Base-by-base conservation (phyloP, 2,329 filamentous ascomycete genomes). In the Penicillium sp. region DNA sequence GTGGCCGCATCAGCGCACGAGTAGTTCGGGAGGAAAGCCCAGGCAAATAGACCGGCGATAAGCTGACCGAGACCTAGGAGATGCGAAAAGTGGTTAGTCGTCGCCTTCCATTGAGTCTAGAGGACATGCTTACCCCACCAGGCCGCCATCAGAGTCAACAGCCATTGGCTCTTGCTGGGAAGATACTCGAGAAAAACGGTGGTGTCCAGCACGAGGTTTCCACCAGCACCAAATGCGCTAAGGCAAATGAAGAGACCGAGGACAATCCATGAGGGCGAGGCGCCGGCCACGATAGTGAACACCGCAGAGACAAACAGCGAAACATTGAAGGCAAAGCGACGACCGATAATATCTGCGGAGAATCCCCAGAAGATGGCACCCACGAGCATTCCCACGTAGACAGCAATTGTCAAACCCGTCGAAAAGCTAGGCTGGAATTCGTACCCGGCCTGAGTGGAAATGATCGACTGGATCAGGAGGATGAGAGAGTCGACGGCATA, bases 311-410 rank as follows among this genome's bases (percentile, higher is more conserved):
- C 77, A 64, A 90, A 80, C 11, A 90, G 77, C 2, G 84, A 86
- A 22, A 84, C 74, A 65, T 90, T 90, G 75, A 90, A 91, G 5
- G 88, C 87, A 62, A 84, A 84, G 60, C 84, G 83, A 44, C 88
- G 80, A 6, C 87, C 88, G 58, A 90, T 86, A 33, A 90, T 80
- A 65, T 90, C 88, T 22, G 86, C 86, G 3, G 80, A 80, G 29
- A 88, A 72, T 2, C 87, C 87, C 87, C 87, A 90, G 73, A 90
- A 89, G 26, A 89, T 68, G 16, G 77, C 77, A 13, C 77, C 77
- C 1, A 75, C 64, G 6, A 79, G 65, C 59, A 80, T 68, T 22
- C 77, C 77, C 13, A 75, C 68, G 50, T 79, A 77, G 5, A 73
- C 71, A 3, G 75, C 77, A 6, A 79, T 66, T 2, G 75, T 71